Conservation (phyloP, 176 grass and related monocot genomes). For the Raddia distichophylla region DNA sequence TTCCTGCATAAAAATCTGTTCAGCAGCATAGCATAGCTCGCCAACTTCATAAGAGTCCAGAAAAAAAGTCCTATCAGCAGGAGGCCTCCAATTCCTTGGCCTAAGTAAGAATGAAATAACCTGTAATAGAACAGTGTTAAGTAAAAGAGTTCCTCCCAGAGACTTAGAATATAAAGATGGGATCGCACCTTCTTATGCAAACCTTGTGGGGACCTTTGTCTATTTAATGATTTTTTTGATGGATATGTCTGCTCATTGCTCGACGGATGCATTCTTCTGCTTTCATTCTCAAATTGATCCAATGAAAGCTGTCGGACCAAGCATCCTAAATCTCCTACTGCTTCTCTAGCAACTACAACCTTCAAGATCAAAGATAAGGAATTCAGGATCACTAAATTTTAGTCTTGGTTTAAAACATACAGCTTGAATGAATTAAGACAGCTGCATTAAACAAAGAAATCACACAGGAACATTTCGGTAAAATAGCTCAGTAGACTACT, state of each 20-base stretch:
- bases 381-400: constrained; percentile 34
- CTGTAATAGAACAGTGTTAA: constrained; percentile 47
- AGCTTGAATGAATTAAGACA: constrained; percentile 12
- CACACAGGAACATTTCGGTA: constrained; percentile 24
- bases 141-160: constrained; percentile 28
- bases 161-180: constrained; percentile 24
- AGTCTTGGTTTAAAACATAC: constrained; percentile 19
- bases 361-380: constrained; percentile 47
- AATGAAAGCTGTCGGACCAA: constrained; percentile 90
- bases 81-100: constrained; percentile 90
- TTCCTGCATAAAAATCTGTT: constrained; percentile 99
- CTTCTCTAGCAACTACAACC: constrained; percentile 98
- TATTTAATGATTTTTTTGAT: constrained; percentile 73
- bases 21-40: constrained; percentile 92
- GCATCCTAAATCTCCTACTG: constrained; percentile 90
- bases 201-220: constrained; percentile 91
- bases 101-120: constrained; percentile 83
- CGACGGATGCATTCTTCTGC: constrained; percentile 89
- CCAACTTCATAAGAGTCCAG: constrained; percentile 96
- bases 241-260: constrained; percentile 75
- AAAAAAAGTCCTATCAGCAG: constrained; percentile 88
- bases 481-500: background rate
- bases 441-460: constrained; percentile 8
- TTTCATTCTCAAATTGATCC: constrained; percentile 99
- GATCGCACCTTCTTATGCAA: constrained; percentile 85